phyloP scores from a whole-genome alignment of 192 early-diverging fungal genomes.

The Kappamyces sp. region DNA sequence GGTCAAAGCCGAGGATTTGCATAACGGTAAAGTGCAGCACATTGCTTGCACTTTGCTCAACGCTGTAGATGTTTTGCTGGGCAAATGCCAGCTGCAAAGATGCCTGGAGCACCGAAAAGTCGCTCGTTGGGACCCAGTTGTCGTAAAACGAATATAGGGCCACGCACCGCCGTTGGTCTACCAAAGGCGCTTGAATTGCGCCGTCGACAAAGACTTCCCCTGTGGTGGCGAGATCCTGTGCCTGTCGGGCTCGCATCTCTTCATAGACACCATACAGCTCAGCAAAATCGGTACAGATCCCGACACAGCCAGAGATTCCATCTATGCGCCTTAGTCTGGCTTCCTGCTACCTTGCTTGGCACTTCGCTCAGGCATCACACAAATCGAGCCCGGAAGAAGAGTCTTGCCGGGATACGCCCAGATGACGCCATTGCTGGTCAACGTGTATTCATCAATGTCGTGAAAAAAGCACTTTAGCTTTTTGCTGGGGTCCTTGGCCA shows the following conservation, averaged over 20 bases:
- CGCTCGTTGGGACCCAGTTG: background rate
- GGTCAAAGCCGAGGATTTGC: background rate
- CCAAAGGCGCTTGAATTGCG: background rate
- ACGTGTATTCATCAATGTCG: background rate
- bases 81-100: background rate
- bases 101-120: background rate
- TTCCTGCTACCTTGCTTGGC: background rate
- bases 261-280: conserved; percentile 1
- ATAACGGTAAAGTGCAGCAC: background rate
- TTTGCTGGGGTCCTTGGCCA: background rate
- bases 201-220: background rate
- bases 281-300: background rate
- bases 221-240: background rate
- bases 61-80: background rate
- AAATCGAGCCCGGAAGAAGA: background rate
- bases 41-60: background rate
- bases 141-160: background rate
- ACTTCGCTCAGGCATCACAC: conserved; percentile 1
- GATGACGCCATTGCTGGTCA: background rate
- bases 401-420: conserved; percentile 1
- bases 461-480: background rate
- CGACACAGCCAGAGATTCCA: background rate
- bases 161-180: background rate
- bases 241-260: background rate
- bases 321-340: no score